Evolutionary conservation across 2,329 filamentous ascomycete species (phyloP).

Genomic region (Emericellopsis atlantica): DNA sequence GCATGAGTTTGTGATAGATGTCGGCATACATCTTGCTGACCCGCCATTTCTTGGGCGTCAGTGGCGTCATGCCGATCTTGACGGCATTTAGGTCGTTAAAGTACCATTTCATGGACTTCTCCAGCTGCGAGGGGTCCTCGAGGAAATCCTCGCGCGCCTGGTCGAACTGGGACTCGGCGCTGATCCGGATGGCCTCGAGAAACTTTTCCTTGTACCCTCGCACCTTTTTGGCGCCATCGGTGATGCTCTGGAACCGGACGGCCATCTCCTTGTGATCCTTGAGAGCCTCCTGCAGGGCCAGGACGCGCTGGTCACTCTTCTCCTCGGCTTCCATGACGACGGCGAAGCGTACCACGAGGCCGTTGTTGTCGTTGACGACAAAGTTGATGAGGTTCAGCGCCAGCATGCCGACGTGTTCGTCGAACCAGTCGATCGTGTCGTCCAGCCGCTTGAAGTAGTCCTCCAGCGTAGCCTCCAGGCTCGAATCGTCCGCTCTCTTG

Average conservation of each 20-base stretch:
- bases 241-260: slow-evolving; percentile 86
- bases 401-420: slow-evolving; percentile 81
- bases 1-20: slow-evolving; percentile 92
- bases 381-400: slow-evolving; percentile 84
- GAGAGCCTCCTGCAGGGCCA: slow-evolving; percentile 85
- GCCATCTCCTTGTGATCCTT: slow-evolving; percentile 94
- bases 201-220: slow-evolving; percentile 97
- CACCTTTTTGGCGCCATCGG: slow-evolving; percentile 80
- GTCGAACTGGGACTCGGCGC: slow-evolving; percentile 63
- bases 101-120: slow-evolving; percentile 88
- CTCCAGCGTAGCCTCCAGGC: slow-evolving; percentile 69
- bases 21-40: slow-evolving; percentile 82
- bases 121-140: slow-evolving; percentile 68
- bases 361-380: slow-evolving; percentile 75
- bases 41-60: slow-evolving; percentile 95
- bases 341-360: slow-evolving; percentile 81
- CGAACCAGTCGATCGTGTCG: slow-evolving; percentile 84
- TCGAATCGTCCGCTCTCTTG: slow-evolving; percentile 57
- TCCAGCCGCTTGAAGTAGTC: slow-evolving; percentile 85
- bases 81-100: slow-evolving; percentile 97
- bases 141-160: slow-evolving; percentile 63
- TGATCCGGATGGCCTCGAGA: slow-evolving; percentile 62
- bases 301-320: slow-evolving; percentile 85
- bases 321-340: slow-evolving; percentile 92
- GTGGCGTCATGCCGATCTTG: slow-evolving; percentile 76